A percentile compares a stretch with the other conserved stretches of the same genome.
Evolutionary conservation across 2,329 filamentous ascomycete species (phyloP).

Genomic region (Rachicladosporium sp.): DNA sequence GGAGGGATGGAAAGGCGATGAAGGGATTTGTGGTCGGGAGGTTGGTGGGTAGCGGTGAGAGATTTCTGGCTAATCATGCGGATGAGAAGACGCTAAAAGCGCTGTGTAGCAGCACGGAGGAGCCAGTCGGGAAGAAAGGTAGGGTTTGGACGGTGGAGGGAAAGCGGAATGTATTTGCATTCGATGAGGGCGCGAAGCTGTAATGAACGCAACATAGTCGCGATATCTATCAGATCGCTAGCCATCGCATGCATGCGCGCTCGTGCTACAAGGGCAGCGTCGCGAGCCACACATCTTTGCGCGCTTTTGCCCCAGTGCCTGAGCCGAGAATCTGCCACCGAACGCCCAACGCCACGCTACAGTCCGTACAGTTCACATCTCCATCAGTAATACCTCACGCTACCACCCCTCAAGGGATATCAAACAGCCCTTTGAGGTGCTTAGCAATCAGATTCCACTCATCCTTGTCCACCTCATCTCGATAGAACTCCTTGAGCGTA

Average conservation of each 20-base stretch:
- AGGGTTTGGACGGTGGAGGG: conserved; percentile 3
- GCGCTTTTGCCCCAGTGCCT: no score
- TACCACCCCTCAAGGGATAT: conserved; percentile 33
- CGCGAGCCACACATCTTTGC: no score
- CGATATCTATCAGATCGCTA: no score
- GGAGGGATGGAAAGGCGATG: conserved; percentile 36
- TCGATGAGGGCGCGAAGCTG: conserved; percentile 10
- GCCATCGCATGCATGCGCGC: no score
- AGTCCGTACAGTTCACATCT: no score
- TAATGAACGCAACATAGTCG: background rate
- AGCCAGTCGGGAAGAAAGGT: conserved; percentile 33
- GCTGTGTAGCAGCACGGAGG: conserved; percentile 31
- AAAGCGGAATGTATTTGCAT: conserved; percentile 6
- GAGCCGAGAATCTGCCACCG: no score
- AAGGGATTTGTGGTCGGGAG: conserved; percentile 42
- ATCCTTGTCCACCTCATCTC: conserved; percentile 73
- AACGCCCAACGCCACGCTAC: no score
- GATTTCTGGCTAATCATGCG: conserved; percentile 47
- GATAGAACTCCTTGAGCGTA: conserved; percentile 90
- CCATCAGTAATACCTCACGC: no score
- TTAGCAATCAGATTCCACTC: conserved; percentile 94
- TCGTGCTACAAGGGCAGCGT: no score
- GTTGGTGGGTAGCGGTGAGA: conserved; percentile 32
- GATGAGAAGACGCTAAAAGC: conserved; percentile 37
- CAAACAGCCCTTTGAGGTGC: conserved; percentile 77